Evolutionary conservation across 2,329 filamentous ascomycete genomes (phyloP).

Genomic region (Fusarium sp.): DNA sequence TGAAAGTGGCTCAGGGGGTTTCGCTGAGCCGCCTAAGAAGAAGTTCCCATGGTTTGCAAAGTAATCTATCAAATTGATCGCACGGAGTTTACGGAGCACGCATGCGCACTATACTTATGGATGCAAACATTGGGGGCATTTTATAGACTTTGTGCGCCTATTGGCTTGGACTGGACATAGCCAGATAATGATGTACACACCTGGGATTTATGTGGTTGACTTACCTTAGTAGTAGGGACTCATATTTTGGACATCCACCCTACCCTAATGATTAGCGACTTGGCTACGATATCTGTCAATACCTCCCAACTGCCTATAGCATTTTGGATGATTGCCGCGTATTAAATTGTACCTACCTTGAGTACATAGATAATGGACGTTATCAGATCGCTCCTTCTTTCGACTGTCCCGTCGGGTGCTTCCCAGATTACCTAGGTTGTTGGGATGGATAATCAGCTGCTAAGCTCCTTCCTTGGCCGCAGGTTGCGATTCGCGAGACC

Average conservation of each 20-base stretch:
- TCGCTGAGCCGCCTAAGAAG: conserved; percentile 65
- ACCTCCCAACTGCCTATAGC: not conserved
- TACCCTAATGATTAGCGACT: conserved; percentile 5
- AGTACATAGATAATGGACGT: not conserved
- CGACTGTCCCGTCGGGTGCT: not conserved
- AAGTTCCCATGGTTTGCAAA: conserved; percentile 74
- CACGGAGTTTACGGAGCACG: conserved; percentile 42
- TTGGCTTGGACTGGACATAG: conserved; percentile 18
- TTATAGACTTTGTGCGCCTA: conserved; percentile 34
- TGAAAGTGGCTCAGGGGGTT: conserved; percentile 60
- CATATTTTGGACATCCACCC: conserved; percentile 17
- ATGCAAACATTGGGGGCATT: conserved; percentile 25
- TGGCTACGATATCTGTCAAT: not conserved
- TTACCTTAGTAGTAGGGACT: not conserved
- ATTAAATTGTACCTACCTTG: not conserved
- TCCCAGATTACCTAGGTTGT: not conserved
- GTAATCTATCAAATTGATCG: conserved; percentile 40
- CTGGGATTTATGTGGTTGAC: conserved; percentile 7
- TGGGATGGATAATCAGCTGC: not conserved
- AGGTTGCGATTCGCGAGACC: not conserved
- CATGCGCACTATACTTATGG: conserved; percentile 11
- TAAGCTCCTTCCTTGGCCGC: not conserved
- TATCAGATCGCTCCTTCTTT: conserved; percentile 1
- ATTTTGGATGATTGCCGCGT: not conserved
- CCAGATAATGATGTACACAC: conserved; percentile 5